Conservation (phyloP, 352 stramenopile species). For the Globisporangium iwayamae region DNA sequence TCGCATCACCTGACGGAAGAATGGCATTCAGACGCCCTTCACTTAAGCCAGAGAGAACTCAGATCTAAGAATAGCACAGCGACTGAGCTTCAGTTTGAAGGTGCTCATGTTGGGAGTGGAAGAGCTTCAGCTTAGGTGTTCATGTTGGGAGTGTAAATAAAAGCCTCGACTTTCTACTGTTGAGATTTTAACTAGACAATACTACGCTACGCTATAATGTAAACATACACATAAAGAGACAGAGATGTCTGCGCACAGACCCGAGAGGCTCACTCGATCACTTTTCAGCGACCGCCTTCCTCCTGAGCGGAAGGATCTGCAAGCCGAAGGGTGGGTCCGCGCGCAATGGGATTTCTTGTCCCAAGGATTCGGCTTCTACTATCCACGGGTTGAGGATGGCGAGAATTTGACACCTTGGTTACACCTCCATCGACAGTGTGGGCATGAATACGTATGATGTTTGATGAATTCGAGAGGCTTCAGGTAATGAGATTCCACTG, state of each 20-base stretch:
- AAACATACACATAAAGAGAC: neutral
- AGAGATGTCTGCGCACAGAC: conserved; percentile 30
- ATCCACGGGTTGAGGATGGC: conserved; percentile 55
- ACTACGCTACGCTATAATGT: neutral
- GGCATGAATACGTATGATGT: neutral
- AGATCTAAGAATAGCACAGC: neutral
- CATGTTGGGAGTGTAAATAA: no score
- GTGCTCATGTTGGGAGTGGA: neutral
- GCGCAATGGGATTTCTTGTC: conserved; percentile 37
- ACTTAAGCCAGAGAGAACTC: neutral
- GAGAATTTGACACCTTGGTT: conserved; percentile 93
- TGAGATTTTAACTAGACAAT: neutral
- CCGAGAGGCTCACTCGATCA: conserved; percentile 35
- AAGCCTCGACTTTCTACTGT: no score
- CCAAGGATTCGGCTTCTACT: conserved; percentile 89
- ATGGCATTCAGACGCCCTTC: no score
- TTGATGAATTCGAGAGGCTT: conserved; percentile 43
- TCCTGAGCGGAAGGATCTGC: conserved; percentile 32
- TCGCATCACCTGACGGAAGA: neutral
- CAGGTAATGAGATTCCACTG: conserved; percentile 91
- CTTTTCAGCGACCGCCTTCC: conserved; percentile 65
- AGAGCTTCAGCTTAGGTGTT: no score
- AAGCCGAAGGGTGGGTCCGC: conserved; percentile 14
- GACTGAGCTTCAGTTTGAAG: neutral
- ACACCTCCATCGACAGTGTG: neutral